Evolutionary conservation across 1,284 basidiomycete species (phyloP).

Genomic region (Coniferiporia weirii): DNA sequence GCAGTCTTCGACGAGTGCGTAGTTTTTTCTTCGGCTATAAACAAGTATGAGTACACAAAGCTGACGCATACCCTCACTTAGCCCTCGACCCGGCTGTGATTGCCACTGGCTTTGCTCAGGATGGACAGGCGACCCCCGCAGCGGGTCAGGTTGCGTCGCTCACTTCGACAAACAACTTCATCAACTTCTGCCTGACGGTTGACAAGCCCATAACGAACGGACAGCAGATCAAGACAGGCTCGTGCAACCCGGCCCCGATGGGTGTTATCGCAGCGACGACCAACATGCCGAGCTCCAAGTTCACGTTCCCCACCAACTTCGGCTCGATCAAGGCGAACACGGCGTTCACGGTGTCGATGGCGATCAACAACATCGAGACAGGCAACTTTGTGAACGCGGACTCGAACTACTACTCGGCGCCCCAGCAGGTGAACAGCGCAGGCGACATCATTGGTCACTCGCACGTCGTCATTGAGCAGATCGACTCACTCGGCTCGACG

Average conservation of each 20-base stretch:
- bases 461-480: conserved; percentile 59
- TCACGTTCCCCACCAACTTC: conserved; percentile 40
- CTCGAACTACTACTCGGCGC: conserved; percentile 51
- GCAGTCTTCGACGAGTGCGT: conserved; percentile 12
- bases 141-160: conserved; percentile 42
- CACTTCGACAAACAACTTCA: conserved; percentile 54
- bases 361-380: conserved; percentile 41
- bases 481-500: conserved; percentile 49
- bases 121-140: conserved; percentile 39
- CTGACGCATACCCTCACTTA: conserved; percentile 22
- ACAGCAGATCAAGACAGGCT: conserved; percentile 37
- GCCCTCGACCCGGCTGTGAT: conserved; percentile 39
- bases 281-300: conserved; percentile 49
- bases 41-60: conserved; percentile 24
- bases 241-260: conserved; percentile 39
- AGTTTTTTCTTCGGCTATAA: not conserved
- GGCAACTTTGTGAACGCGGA: conserved; percentile 52
- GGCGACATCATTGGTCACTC: conserved; percentile 57
- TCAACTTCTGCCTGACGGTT: conserved; percentile 36
- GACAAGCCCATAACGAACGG: conserved; percentile 38
- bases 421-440: conserved; percentile 49
- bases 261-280: conserved; percentile 37
- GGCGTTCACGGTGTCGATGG: conserved; percentile 47
- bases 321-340: conserved; percentile 37
- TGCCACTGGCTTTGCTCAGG: conserved; percentile 35